Conservation (phyloP, 2,329 filamentous ascomycete genomes). For the Tolypocladium amazonense region DNA sequence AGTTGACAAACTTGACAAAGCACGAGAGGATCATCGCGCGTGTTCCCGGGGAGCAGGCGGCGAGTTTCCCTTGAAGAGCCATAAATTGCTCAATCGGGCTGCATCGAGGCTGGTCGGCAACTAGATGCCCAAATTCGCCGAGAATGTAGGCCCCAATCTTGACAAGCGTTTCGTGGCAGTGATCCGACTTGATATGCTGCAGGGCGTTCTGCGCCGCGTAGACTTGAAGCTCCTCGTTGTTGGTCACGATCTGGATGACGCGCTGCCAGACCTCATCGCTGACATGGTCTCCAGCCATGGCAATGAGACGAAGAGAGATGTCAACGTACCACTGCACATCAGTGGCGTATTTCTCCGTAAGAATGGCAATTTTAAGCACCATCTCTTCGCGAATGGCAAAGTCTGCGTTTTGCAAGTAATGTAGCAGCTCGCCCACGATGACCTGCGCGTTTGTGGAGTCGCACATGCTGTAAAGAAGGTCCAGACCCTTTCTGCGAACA, state of each 20-base stretch:
- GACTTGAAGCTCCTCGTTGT: slow-evolving; percentile 95
- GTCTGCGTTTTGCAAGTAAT: slow-evolving; percentile 91
- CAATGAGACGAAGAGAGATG: slow-evolving; percentile 86
- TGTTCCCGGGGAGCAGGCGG: slow-evolving; percentile 78
- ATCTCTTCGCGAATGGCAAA: slow-evolving; percentile 98
- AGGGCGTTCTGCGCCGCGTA: slow-evolving; percentile 92
- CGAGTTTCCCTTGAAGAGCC: slow-evolving; percentile 82
- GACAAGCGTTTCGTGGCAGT: slow-evolving; percentile 92
- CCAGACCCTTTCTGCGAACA: slow-evolving; percentile 87
- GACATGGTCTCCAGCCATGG: slow-evolving; percentile 95
- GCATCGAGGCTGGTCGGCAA: slow-evolving; percentile 83
- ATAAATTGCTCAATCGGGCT: slow-evolving; percentile 97
- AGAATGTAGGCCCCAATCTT: slow-evolving; percentile 96
- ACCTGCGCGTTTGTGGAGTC: slow-evolving; percentile 88
- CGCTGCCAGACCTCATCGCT: slow-evolving; percentile 99
- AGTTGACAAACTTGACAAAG: slow-evolving; percentile 95
- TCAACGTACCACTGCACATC: slow-evolving; percentile 99
- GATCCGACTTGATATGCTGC: slow-evolving; percentile 82
- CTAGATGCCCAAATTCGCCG: slow-evolving; percentile 92
- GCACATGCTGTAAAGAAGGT: slow-evolving; percentile 99
- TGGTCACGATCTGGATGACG: slow-evolving; percentile 97
- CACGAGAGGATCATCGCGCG: slow-evolving; percentile 89
- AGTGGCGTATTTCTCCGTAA: slow-evolving; percentile 97
- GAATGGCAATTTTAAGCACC: slow-evolving; percentile 96
- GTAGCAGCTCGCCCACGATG: slow-evolving; percentile 86